Percentiles rank a stretch among this genome's conserved stretches.
Evolutionary conservation across 768 basidiomycete genomes (phyloP).

Genomic region (Lactarius deliciosus): DNA sequence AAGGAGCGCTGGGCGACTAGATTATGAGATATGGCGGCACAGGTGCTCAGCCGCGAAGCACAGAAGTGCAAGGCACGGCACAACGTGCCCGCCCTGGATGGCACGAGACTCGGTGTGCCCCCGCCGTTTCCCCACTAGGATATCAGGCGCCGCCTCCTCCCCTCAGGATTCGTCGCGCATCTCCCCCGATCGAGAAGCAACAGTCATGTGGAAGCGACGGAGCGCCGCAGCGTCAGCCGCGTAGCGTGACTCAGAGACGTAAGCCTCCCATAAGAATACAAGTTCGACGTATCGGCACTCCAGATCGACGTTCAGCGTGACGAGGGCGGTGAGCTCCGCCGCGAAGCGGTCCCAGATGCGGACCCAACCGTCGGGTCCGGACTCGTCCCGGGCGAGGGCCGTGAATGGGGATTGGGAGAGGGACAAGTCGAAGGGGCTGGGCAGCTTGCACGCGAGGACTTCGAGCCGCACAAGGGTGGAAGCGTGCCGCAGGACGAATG

Average conservation of each 20-base stretch:
- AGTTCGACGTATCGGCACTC: not conserved
- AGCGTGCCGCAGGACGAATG: constrained; percentile 1
- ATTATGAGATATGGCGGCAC: not conserved
- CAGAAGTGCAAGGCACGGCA: not conserved
- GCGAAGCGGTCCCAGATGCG: not conserved
- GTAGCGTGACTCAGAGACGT: not conserved
- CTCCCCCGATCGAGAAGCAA: too few relatives aligned
- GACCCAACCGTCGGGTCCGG: not conserved
- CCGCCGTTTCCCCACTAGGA: too few relatives aligned
- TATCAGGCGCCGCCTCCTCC: too few relatives aligned
- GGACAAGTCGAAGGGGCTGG: too few relatives aligned
- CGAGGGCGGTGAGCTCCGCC: not conserved
- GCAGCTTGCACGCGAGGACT: not conserved
- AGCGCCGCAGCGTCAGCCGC: too few relatives aligned
- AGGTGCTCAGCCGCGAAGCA: not conserved
- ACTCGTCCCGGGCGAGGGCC: not conserved
- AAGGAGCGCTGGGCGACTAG: not conserved
- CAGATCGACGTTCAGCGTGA: not conserved
- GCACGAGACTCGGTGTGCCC: not conserved
- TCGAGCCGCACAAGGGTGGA: not conserved
- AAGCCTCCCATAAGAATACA: not conserved
- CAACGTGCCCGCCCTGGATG: not conserved
- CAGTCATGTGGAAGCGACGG: too few relatives aligned
- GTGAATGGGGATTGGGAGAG: not conserved
- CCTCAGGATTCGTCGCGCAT: too few relatives aligned